Evolutionary conservation across 2,329 filamentous ascomycete genomes (phyloP).

Genomic region (Colletotrichum spaethianum): DNA sequence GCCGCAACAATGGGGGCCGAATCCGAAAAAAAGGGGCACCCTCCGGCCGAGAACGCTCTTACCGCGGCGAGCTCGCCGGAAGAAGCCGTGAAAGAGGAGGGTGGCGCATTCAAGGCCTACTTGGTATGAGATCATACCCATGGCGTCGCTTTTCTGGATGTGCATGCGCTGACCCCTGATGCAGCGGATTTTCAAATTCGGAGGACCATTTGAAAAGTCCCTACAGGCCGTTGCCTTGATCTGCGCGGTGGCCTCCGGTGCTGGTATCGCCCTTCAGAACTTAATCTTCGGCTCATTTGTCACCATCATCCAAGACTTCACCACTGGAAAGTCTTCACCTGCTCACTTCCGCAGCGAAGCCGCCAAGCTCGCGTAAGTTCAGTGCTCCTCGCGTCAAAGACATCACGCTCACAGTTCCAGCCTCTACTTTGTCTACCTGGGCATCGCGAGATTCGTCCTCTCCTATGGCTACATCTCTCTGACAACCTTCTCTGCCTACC

Average conservation of each 20-base stretch:
- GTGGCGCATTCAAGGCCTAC: slow-evolving; percentile 42
- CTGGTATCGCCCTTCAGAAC: slow-evolving; percentile 55
- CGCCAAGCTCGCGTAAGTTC: slow-evolving; percentile 50
- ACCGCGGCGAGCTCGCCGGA: slow-evolving; percentile 19
- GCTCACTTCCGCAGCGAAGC: slow-evolving; percentile 49
- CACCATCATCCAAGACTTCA: slow-evolving; percentile 53
- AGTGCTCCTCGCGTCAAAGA: accelerated
- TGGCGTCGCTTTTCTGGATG: background rate
- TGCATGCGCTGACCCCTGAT: background rate
- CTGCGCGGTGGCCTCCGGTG: slow-evolving; percentile 54
- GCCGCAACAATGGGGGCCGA: slow-evolving; percentile 28
- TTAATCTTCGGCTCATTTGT: slow-evolving; percentile 57
- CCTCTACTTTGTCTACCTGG: slow-evolving; percentile 72
- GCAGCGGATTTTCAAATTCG: slow-evolving; percentile 52
- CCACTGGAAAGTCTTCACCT: slow-evolving; percentile 45
- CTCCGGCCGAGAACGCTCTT: slow-evolving; percentile 23
- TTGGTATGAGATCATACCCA: slow-evolving; percentile 20
- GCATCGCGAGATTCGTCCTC: slow-evolving; percentile 65
- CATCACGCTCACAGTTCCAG: slow-evolving; percentile 45
- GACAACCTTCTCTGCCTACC: slow-evolving; percentile 65
- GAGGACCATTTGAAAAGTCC: slow-evolving; percentile 46
- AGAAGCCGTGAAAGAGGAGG: slow-evolving; percentile 34
- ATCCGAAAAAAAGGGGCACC: slow-evolving; percentile 22
- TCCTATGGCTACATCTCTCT: slow-evolving; percentile 62
- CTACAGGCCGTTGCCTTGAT: slow-evolving; percentile 49